These are phyloP conservation scores for Sphagnum contortum DNA, from an alignment of 225 moss, liverwort and hornwort genomes.

Conservation along the genomic window DNA sequence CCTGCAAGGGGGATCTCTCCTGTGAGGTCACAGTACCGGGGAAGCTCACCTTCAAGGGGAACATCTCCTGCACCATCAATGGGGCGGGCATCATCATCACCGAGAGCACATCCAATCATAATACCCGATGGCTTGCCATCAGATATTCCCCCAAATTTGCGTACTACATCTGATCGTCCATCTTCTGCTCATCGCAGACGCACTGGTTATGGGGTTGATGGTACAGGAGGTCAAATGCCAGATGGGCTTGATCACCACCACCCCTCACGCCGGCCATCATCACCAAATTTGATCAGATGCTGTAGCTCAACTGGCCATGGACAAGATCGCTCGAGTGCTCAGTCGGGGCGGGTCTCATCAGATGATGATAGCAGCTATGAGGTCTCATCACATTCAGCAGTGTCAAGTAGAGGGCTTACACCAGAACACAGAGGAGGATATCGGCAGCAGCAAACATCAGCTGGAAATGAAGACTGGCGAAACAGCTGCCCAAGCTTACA, in stretches of 20 bases:
- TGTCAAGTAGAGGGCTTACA: slow-evolving; percentile 22
- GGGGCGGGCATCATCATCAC: slow-evolving; percentile 21
- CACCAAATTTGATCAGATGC: slow-evolving; percentile 18
- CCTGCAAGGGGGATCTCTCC: slow-evolving; percentile 18
- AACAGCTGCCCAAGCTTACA: slow-evolving; percentile 20
- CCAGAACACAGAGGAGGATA: slow-evolving; percentile 12
- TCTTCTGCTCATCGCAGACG: slow-evolving; percentile 33
- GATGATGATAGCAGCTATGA: slow-evolving; percentile 46
- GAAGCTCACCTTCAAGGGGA: too few species aligned
- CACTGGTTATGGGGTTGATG: slow-evolving; percentile 1
- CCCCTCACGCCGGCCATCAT: not conserved
- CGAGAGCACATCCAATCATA: slow-evolving; percentile 31
- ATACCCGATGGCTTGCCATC: slow-evolving; percentile 23
- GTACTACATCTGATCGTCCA: slow-evolving; percentile 37
- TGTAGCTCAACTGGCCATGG: slow-evolving; percentile 14
- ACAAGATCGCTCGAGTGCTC: slow-evolving; percentile 4
- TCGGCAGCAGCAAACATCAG: slow-evolving; percentile 4
- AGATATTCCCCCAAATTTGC: slow-evolving; percentile 31
- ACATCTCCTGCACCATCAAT: slow-evolving; percentile 15
- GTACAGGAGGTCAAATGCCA: slow-evolving; percentile 8
- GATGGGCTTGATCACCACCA: not conserved
- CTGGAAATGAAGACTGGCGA: slow-evolving; percentile 9
- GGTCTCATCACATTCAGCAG: slow-evolving; percentile 27
- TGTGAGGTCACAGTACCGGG: too few species aligned
- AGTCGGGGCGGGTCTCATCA: slow-evolving; percentile 20